These are phyloP conservation scores for Aristolochia fimbriata DNA, from an alignment of 164 flowering plant species.

Conservation along the genomic window DNA sequence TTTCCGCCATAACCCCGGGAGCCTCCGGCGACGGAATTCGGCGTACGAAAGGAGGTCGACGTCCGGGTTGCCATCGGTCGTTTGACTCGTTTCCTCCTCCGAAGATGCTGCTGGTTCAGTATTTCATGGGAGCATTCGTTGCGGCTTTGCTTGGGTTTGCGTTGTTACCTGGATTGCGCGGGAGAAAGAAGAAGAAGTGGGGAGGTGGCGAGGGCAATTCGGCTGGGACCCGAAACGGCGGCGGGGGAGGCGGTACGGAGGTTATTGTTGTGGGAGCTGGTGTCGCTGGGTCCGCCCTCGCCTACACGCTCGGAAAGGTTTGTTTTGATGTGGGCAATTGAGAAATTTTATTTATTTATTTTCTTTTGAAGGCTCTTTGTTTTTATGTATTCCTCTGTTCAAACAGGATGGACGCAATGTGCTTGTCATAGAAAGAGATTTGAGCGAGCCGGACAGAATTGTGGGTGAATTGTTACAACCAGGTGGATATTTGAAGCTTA, in stretches of 20 bases:
- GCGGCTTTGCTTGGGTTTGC: constrained; percentile 11
- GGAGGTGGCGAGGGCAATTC: not conserved
- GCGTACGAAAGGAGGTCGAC: no score
- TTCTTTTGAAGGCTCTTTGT: not conserved
- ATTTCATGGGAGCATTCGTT: constrained; percentile 12
- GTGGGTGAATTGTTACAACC: constrained; percentile 96
- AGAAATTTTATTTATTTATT: not conserved
- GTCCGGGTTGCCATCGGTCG: no score
- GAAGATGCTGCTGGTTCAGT: constrained; percentile 15
- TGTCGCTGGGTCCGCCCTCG: constrained; percentile 87
- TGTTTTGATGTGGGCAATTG: not conserved
- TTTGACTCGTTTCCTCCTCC: not conserved
- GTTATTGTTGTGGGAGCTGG: constrained; percentile 90
- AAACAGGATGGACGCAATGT: constrained; percentile 81
- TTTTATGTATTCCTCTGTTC: not conserved
- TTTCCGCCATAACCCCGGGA: no score
- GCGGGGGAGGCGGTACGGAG: constrained; percentile 20
- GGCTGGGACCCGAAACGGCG: constrained; percentile 11
- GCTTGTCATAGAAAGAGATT: constrained; percentile 81
- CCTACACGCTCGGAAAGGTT: constrained; percentile 85
- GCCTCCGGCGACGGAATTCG: no score
- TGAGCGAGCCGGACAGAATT: constrained; percentile 85
- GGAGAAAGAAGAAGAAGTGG: constrained; percentile 4
- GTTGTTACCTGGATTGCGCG: not conserved
- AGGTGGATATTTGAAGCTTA: constrained; percentile 87